Conservation (phyloP, 2,329 filamentous ascomycete species). For the Trichoderma oligosporum region DNA sequence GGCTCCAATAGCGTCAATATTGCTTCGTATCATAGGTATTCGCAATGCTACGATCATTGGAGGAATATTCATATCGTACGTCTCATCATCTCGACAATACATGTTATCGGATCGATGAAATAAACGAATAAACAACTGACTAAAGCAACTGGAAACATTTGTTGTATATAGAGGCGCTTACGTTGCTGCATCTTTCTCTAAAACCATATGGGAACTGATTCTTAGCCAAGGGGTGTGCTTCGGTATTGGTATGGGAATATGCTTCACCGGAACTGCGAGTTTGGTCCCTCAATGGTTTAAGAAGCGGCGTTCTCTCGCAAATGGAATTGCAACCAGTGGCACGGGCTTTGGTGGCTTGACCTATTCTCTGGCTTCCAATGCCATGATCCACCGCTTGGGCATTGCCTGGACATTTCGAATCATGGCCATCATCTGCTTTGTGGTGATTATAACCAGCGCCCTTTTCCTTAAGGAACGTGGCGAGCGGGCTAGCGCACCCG, state of each 20-base stretch:
- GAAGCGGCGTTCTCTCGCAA: constrained; percentile 65
- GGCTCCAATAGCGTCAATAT: background rate
- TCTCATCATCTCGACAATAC: no score
- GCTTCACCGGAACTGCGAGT: constrained; percentile 65
- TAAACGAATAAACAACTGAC: no score
- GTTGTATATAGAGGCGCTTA: constrained; percentile 34
- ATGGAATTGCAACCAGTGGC: constrained; percentile 63
- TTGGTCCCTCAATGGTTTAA: constrained; percentile 73
- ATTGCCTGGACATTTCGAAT: constrained; percentile 65
- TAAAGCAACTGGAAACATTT: background rate
- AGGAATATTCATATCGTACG: constrained; percentile 9
- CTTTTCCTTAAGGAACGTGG: constrained; percentile 68
- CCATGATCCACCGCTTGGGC: constrained; percentile 64
- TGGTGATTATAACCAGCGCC: constrained; percentile 60
- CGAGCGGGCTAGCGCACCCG: constrained; percentile 60
- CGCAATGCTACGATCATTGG: background rate
- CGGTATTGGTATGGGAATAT: constrained; percentile 71
- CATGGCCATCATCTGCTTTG: constrained; percentile 59
- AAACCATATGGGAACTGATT: constrained; percentile 69
- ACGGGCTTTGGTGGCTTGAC: constrained; percentile 68
- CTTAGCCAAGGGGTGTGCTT: constrained; percentile 72
- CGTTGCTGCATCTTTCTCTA: constrained; percentile 59
- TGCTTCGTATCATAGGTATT: background rate
- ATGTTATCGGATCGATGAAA: no score
- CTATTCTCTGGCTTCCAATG: constrained; percentile 64